Evolutionary conservation across 768 basidiomycete genomes (phyloP).

Genomic region (Wakefieldia striispora): DNA sequence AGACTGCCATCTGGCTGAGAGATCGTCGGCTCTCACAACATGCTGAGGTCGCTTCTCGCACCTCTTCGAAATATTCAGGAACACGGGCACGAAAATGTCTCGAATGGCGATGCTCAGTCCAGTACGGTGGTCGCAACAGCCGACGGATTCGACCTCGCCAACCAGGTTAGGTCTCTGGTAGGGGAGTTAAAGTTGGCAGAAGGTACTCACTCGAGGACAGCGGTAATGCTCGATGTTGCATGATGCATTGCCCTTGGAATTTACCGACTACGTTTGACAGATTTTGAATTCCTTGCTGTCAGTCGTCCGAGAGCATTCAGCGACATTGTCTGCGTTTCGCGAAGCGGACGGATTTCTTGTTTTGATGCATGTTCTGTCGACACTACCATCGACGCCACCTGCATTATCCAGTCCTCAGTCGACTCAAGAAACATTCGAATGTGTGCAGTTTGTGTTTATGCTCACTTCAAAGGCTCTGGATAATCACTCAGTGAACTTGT

Average conservation of each 20-base stretch:
- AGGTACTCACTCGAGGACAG: constrained; percentile 42
- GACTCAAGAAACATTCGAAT: constrained; percentile 47
- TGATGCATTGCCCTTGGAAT: neutral
- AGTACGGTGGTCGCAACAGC: neutral
- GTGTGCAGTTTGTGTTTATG: constrained; percentile 57
- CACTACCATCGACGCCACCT: constrained; percentile 37
- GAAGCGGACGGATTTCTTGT: constrained; percentile 81
- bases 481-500: constrained; percentile 51
- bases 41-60: constrained; percentile 59
- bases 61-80: constrained; percentile 59
- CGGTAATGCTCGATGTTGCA: constrained; percentile 41
- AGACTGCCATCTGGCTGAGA: neutral
- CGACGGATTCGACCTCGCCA: constrained; percentile 3
- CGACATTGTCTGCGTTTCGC: constrained; percentile 73
- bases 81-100: constrained; percentile 27
- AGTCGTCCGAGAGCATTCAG: constrained; percentile 61
- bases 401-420: constrained; percentile 30
- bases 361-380: constrained; percentile 70
- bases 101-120: constrained; percentile 27
- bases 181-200: constrained; percentile 66
- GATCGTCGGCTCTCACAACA: constrained; percentile 25
- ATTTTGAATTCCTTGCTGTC: constrained; percentile 64
- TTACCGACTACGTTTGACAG: constrained; percentile 33
- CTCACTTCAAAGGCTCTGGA: constrained; percentile 65
- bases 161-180: constrained; percentile 66